Conservation (phyloP, 2,329 filamentous ascomycete genomes). For the Verticillium tricorpus region DNA sequence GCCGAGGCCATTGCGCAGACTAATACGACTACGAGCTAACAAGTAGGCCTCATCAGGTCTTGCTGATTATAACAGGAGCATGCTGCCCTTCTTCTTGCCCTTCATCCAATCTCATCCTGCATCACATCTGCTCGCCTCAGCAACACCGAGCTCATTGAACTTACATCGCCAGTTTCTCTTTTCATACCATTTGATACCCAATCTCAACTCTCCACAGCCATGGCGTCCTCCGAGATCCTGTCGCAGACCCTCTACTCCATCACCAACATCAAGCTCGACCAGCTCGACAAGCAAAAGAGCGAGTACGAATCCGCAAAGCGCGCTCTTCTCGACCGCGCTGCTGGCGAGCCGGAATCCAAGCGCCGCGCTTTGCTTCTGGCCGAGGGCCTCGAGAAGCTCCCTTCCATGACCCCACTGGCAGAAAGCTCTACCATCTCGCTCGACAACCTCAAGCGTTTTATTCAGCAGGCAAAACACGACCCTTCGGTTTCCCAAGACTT, state of each 20-base stretch:
- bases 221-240: conserved; percentile 33
- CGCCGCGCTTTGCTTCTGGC: conserved; percentile 29
- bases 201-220: conserved; percentile 10
- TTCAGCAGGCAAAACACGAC: conserved; percentile 49
- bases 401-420: conserved; percentile 22
- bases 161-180: not conserved
- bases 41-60: not conserved
- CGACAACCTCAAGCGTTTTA: conserved; percentile 42
- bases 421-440: conserved; percentile 24
- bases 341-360: conserved; percentile 16
- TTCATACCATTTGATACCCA: not conserved
- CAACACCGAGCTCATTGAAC: not conserved
- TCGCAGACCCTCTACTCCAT: conserved; percentile 51
- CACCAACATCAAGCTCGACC: conserved; percentile 51
- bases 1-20: not conserved
- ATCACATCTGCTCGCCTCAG: not conserved
- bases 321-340: conserved; percentile 28
- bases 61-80: not conserved
- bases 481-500: conserved; percentile 42
- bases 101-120: not conserved
- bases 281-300: conserved; percentile 46
- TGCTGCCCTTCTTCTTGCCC: not conserved
- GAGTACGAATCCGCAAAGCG: conserved; percentile 43
- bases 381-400: conserved; percentile 28
- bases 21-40: not conserved